Percentiles rank a stretch among this genome's conserved stretches.
Evolutionary conservation across 176 grass and related monocot species (phyloP).

Genomic region (Eragrostis nindensis): DNA sequence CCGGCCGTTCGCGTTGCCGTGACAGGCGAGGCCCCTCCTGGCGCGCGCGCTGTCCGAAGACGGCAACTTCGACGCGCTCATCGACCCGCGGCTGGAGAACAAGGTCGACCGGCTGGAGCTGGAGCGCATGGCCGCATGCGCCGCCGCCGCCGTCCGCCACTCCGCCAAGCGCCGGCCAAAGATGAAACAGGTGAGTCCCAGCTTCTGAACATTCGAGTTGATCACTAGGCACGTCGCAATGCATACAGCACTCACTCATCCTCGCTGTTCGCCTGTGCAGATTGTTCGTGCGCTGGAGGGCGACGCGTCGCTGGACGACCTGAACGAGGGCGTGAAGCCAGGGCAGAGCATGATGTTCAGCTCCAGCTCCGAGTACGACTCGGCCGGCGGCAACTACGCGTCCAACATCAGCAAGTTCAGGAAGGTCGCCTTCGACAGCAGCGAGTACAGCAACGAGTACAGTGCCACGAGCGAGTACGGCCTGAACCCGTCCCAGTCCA

Average conservation of each 20-base stretch:
- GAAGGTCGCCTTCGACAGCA: slow-evolving; percentile 69
- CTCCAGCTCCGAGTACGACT: slow-evolving; percentile 66
- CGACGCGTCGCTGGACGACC: slow-evolving; percentile 81
- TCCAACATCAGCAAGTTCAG: slow-evolving; percentile 64
- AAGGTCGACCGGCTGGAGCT: slow-evolving; percentile 63
- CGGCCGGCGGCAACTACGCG: slow-evolving; percentile 63
- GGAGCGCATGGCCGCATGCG: slow-evolving; percentile 74
- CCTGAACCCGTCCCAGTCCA: slow-evolving; percentile 50
- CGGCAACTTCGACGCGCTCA: slow-evolving; percentile 58
- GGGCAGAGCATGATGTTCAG: slow-evolving; percentile 82
- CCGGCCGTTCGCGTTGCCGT: not conserved
- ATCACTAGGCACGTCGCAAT: not conserved
- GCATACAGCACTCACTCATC: not conserved
- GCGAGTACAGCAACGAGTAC: slow-evolving; percentile 73
- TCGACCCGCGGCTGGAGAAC: slow-evolving; percentile 70
- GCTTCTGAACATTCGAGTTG: not conserved
- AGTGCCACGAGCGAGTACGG: slow-evolving; percentile 69
- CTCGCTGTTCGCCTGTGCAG: too few species aligned
- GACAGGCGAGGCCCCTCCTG: slow-evolving; percentile 78
- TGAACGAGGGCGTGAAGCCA: slow-evolving; percentile 80
- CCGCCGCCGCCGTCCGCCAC: slow-evolving; percentile 86
- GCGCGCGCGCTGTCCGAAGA: slow-evolving; percentile 46
- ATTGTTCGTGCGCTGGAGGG: slow-evolving; percentile 92
- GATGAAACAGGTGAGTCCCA: slow-evolving; percentile 76
- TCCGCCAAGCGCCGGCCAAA: slow-evolving; percentile 83